Conservation (phyloP, 2,329 filamentous ascomycete genomes). For the Fusarium dlaminii region DNA sequence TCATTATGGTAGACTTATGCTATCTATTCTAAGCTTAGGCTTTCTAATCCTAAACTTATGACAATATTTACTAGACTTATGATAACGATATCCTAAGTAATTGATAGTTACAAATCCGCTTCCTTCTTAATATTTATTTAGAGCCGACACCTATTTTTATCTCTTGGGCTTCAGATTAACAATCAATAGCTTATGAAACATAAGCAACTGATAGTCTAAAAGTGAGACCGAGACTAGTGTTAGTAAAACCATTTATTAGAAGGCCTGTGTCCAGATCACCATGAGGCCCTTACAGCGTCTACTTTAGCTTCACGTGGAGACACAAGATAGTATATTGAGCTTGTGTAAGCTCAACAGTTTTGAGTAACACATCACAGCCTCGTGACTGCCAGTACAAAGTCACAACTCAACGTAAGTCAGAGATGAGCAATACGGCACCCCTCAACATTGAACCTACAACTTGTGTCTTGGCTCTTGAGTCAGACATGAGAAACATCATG, state of each 20-base stretch:
- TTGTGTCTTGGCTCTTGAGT: neutral
- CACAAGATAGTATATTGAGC: neutral
- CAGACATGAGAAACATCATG: neutral
- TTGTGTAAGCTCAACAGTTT: neutral
- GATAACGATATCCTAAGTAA: neutral
- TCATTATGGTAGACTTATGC: neutral
- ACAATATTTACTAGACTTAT: neutral
- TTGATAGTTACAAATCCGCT: neutral
- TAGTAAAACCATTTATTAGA: neutral
- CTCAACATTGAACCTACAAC: neutral
- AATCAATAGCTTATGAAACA: neutral
- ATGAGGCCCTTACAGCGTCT: neutral
- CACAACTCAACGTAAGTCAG: neutral
- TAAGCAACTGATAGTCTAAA: neutral
- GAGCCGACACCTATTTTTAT: neutral
- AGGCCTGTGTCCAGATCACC: neutral
- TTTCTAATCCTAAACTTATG: neutral
- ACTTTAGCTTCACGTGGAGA: neutral
- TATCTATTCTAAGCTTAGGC: neutral
- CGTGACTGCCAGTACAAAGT: neutral
- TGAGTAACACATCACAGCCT: neutral
- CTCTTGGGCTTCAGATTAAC: neutral
- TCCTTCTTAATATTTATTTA: neutral
- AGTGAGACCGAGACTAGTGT: neutral
- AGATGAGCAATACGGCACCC: neutral